Percentiles rank a stretch among this genome's conserved stretches.
These are phyloP conservation scores for Arctium minus DNA, from an alignment of 129 eudicot species.

Conservation along the genomic window DNA sequence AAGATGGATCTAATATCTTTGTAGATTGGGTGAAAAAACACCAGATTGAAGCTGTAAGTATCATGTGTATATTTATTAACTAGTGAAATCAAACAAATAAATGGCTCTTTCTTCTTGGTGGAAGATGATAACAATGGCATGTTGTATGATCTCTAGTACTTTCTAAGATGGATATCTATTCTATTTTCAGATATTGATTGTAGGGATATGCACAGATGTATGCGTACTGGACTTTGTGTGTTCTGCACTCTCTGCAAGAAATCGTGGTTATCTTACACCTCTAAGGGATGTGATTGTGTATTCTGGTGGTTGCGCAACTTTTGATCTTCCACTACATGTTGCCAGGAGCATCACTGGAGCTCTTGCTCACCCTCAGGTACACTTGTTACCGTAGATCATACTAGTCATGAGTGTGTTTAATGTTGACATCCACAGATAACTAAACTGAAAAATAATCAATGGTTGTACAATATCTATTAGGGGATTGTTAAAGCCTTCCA, in stretches of 20 bases:
- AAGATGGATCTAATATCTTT: constrained; percentile 80
- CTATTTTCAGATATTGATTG: constrained; percentile 58
- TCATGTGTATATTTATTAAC: not conserved
- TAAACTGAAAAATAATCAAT: not conserved
- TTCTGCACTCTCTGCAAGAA: constrained; percentile 84
- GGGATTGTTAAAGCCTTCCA: not conserved
- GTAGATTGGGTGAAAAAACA: constrained; percentile 80
- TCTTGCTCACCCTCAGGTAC: constrained; percentile 94
- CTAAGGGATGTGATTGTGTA: constrained; percentile 71
- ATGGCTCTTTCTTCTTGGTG: not conserved
- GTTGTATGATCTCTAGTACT: not conserved
- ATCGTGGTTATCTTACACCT: constrained; percentile 61
- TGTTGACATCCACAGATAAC: not conserved
- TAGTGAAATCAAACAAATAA: not conserved
- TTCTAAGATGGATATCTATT: not conserved
- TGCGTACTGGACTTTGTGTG: constrained; percentile 85
- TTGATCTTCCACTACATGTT: constrained; percentile 65
- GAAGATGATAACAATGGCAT: not conserved
- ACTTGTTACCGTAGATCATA: not conserved
- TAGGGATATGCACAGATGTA: constrained; percentile 86
- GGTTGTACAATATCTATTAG: not conserved
- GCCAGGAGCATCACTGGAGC: constrained; percentile 57
- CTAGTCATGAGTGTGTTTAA: not conserved
- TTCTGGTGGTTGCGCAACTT: constrained; percentile 82
- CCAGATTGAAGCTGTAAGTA: constrained; percentile 66